Conservation (phyloP, 2,329 filamentous ascomycete species). For the Didymella lethalis region DNA sequence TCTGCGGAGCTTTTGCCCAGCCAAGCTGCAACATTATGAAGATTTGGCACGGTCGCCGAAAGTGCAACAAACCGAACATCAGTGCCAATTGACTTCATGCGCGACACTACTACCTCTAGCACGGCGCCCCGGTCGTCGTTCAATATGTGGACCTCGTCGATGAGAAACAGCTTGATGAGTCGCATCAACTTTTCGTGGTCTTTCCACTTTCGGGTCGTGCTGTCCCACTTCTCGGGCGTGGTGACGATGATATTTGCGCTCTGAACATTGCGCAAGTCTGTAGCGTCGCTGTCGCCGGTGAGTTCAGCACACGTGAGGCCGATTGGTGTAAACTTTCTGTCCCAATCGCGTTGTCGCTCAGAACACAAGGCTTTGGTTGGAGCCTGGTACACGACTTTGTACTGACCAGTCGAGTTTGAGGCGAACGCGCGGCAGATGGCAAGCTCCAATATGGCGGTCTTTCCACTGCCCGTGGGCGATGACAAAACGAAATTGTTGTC, state of each 20-base stretch:
- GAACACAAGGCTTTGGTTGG: slow-evolving; percentile 84
- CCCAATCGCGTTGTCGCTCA: slow-evolving; percentile 80
- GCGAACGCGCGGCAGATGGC: slow-evolving; percentile 77
- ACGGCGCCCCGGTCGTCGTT: slow-evolving; percentile 82
- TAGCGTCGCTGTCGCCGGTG: slow-evolving; percentile 78
- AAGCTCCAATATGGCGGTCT: slow-evolving; percentile 82
- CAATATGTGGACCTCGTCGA: slow-evolving; percentile 88
- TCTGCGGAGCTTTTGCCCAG: slow-evolving; percentile 71
- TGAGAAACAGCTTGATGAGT: slow-evolving; percentile 79
- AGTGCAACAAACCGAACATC: slow-evolving; percentile 81
- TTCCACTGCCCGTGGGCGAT: slow-evolving; percentile 84
- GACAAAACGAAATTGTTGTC: slow-evolving; percentile 81
- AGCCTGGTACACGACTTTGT: slow-evolving; percentile 85
- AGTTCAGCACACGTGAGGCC: slow-evolving; percentile 76
- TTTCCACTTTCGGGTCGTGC: slow-evolving; percentile 85
- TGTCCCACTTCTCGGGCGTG: slow-evolving; percentile 92
- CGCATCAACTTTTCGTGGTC: slow-evolving; percentile 78
- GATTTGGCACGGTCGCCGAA: slow-evolving; percentile 85
- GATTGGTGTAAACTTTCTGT: slow-evolving; percentile 73
- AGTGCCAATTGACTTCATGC: slow-evolving; percentile 82
- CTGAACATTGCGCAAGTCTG: slow-evolving; percentile 72
- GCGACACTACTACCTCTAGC: slow-evolving; percentile 82
- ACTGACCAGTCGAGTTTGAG: slow-evolving; percentile 64
- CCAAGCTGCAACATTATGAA: slow-evolving; percentile 81
- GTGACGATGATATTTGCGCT: slow-evolving; percentile 83